Evolutionary conservation across 148 eudicot species (phyloP).

Genomic region (Rhododendron kiyosumense): DNA sequence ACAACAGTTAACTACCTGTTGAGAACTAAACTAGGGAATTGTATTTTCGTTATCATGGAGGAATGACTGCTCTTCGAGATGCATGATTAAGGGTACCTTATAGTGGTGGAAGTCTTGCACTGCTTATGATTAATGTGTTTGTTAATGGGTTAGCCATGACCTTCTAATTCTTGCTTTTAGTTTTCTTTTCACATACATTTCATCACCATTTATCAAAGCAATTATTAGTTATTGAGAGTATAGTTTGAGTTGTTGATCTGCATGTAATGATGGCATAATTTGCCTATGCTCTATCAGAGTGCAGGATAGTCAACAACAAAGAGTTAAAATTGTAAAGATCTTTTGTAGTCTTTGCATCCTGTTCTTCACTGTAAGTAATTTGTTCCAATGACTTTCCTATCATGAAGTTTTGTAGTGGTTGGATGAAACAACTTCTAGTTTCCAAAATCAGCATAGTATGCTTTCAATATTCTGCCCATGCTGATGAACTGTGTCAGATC

Average conservation of each 20-base stretch:
- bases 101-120: not conserved
- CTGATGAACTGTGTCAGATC: not conserved
- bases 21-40: not conserved
- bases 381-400: not conserved
- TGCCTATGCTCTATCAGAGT: not conserved
- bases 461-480: not conserved
- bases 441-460: not conserved
- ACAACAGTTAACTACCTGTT: not conserved
- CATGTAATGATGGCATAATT: too few species aligned
- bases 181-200: not conserved
- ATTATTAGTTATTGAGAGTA: not conserved
- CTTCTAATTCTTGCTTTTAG: not conserved
- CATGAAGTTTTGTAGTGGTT: not conserved
- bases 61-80: not conserved
- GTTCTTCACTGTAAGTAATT: not conserved
- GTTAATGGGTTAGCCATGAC: not conserved
- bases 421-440: not conserved
- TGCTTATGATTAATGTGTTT: not conserved
- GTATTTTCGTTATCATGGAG: not conserved
- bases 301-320: not conserved
- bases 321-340: not conserved
- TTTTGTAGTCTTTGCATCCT: not conserved
- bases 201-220: not conserved
- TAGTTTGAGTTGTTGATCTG: not conserved
- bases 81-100: not conserved